A percentile compares a stretch with the other conserved stretches of the same genome.
Evolutionary conservation across 345 rosid genomes (phyloP).

Genomic region (Hypericum perforatum): DNA sequence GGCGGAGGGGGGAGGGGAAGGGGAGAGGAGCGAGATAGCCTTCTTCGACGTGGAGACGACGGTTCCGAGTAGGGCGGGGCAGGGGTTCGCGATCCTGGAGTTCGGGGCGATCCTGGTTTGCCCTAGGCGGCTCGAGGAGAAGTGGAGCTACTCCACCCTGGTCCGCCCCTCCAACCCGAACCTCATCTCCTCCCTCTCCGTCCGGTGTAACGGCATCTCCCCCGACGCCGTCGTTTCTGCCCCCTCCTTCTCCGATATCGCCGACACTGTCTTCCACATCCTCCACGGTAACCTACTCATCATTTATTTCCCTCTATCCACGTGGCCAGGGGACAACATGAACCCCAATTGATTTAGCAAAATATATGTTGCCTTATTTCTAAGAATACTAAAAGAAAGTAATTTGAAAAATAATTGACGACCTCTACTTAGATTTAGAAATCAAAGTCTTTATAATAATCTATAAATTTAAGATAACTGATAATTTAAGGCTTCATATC

Average conservation of each 20-base stretch:
- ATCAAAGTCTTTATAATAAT: too few relatives aligned
- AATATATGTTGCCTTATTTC: too few relatives aligned
- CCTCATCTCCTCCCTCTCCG: conserved; percentile 43
- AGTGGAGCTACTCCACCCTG: conserved; percentile 59
- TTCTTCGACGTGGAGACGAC: conserved; percentile 94
- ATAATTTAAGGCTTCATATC: too few relatives aligned
- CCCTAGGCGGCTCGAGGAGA: conserved; percentile 63
- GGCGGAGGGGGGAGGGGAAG: not conserved
- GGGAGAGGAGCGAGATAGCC: conserved; percentile 52
- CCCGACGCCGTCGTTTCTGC: conserved; percentile 41
- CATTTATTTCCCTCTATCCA: too few relatives aligned
- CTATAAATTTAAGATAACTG: too few relatives aligned
- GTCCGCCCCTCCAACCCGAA: conserved; percentile 60
- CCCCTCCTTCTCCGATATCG: conserved; percentile 57
- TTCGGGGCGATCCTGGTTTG: conserved; percentile 88
- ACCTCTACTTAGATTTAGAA: too few relatives aligned
- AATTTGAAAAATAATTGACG: too few relatives aligned
- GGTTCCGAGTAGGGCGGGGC: conserved; percentile 47
- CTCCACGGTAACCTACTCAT: too few relatives aligned
- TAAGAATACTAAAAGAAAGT: too few relatives aligned
- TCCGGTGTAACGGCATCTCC: conserved; percentile 64
- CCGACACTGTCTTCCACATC: conserved; percentile 57
- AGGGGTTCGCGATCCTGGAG: conserved; percentile 56
- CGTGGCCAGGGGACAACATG: too few relatives aligned
- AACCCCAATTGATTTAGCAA: too few relatives aligned